Conservation (phyloP, 1,139 yeast genomes). For the Pichia terricola region DNA sequence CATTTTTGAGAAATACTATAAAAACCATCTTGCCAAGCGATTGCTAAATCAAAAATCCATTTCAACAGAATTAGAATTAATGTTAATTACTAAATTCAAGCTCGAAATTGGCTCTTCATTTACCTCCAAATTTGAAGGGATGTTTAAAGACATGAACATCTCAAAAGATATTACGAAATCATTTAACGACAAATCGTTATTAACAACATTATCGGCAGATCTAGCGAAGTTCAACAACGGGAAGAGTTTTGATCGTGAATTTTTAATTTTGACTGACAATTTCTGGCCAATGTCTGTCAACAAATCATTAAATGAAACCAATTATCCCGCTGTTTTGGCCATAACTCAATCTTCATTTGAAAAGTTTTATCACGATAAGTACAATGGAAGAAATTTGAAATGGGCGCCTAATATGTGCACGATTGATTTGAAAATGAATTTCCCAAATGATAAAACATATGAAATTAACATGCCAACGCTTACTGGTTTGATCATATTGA, state of each 20-base stretch:
- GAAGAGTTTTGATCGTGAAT: conserved; percentile 32
- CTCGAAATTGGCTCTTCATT: conserved; percentile 77
- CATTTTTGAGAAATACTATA: conserved; percentile 76
- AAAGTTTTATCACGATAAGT: conserved; percentile 47
- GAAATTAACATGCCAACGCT: conserved; percentile 75
- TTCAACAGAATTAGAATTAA: conserved; percentile 27
- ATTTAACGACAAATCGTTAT: conserved; percentile 1
- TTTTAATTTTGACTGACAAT: conserved; percentile 42
- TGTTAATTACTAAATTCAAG: conserved; percentile 59
- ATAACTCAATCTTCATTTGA: conserved; percentile 34
- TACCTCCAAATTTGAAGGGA: conserved; percentile 73
- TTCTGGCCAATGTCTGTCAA: conserved; percentile 59
- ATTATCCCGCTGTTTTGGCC: conserved; percentile 41
- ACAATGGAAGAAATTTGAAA: conserved; percentile 62
- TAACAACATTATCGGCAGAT: conserved; percentile 3
- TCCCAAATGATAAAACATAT: conserved; percentile 53
- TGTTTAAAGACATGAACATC: conserved; percentile 74
- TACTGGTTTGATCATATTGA: conserved; percentile 65
- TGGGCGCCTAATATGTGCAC: conserved; percentile 87
- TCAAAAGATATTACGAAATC: conserved; percentile 41
- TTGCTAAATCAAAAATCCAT: conserved; percentile 28
- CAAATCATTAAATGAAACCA: conserved; percentile 44
- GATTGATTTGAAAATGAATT: conserved; percentile 63
- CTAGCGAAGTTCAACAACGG: conserved; percentile 16
- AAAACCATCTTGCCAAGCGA: conserved; percentile 79